Conservation (phyloP, 441 rosid species). For the Melastoma candidum region DNA sequence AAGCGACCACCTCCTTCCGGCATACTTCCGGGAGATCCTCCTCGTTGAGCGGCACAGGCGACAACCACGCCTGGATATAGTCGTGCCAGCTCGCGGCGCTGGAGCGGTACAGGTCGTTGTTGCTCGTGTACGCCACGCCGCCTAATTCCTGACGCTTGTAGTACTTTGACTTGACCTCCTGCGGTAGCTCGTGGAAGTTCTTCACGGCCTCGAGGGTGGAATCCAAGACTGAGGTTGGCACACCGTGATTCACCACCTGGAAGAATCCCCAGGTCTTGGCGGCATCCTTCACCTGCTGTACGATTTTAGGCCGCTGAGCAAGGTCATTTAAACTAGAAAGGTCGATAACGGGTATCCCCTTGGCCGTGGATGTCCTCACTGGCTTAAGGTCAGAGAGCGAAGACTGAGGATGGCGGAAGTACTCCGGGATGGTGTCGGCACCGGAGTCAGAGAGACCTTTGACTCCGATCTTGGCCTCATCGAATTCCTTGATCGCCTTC, state of each 20-base stretch:
- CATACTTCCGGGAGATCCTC: constrained; percentile 17
- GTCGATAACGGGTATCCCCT: constrained; percentile 19
- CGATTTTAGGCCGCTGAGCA: neutral
- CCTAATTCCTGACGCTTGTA: constrained; percentile 13
- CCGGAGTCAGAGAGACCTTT: constrained; percentile 20
- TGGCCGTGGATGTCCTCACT: neutral
- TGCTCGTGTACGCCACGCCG: constrained; percentile 18
- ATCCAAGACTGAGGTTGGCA: constrained; percentile 8
- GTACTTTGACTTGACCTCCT: constrained; percentile 16
- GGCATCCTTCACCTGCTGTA: constrained; percentile 17
- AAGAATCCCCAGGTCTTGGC: constrained; percentile 26
- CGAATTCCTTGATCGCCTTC: constrained; percentile 11
- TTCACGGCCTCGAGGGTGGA: constrained; percentile 15
- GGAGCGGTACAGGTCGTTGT: constrained; percentile 17
- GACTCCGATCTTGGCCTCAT: constrained; percentile 21
- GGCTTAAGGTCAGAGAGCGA: constrained; percentile 13
- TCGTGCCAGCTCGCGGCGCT: constrained; percentile 21
- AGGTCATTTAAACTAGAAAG: constrained; percentile 5
- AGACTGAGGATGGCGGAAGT: constrained; percentile 11
- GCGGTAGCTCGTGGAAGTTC: constrained; percentile 23
- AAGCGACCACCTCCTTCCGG: constrained; percentile 11
- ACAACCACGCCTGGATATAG: constrained; percentile 18
- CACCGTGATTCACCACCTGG: constrained; percentile 19
- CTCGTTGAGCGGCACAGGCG: constrained; percentile 2
- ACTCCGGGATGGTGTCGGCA: constrained; percentile 15